phyloP scores from a whole-genome alignment of 352 stramenopile species.

The Phytophthora kernoviae region DNA sequence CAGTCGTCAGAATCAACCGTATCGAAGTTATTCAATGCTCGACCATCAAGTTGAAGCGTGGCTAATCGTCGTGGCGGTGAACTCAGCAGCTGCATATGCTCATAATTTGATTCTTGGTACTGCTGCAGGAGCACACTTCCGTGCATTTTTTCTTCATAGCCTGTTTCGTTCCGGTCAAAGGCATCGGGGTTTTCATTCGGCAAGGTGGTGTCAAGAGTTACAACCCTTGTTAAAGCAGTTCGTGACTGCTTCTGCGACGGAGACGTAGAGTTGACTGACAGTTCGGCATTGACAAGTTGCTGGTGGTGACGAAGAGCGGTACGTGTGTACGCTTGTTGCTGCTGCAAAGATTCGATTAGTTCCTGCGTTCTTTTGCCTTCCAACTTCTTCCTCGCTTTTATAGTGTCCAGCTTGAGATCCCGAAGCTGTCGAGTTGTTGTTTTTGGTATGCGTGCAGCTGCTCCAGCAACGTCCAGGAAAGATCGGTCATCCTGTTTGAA shows the following conservation, averaged over 20 bases:
- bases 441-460: conserved; percentile 28
- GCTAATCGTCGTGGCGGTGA: conserved; percentile 6
- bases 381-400: conserved; percentile 26
- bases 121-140: background rate
- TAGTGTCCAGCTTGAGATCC: conserved; percentile 22
- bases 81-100: background rate
- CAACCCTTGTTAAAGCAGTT: conserved; percentile 14
- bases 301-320: conserved; percentile 17
- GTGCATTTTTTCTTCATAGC: background rate
- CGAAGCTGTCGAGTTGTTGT: conserved; percentile 31
- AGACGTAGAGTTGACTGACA: background rate
- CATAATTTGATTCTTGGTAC: conserved; percentile 7
- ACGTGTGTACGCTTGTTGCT: conserved; percentile 36
- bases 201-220: conserved; percentile 13
- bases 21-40: conserved; percentile 2
- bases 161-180: background rate
- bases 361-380: conserved; percentile 32
- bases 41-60: conserved; percentile 16
- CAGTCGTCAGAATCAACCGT: background rate
- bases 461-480: conserved; percentile 35
- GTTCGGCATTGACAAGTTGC: conserved; percentile 9
- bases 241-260: conserved; percentile 8
- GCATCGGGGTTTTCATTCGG: background rate
- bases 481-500: conserved; percentile 17
- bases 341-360: conserved; percentile 26